Conservation (phyloP, 345 rosid species). For the Pseudoturritis turrita region DNA sequence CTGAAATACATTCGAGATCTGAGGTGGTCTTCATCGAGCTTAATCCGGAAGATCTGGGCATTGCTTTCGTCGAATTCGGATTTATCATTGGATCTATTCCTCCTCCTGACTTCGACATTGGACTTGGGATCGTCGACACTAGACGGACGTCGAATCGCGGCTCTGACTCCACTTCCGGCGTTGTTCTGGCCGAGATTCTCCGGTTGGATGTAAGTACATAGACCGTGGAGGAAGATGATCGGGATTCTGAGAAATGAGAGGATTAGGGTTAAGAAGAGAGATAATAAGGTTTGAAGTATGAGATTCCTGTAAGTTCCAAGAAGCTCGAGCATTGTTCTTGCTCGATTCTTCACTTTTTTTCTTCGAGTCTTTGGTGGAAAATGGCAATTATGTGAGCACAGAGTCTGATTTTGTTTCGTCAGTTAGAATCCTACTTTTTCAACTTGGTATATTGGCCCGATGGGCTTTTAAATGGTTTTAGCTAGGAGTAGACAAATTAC, state of each 20-base stretch:
- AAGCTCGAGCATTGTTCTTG: conserved; percentile 33
- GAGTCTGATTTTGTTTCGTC: neutral
- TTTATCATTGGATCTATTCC: conserved; percentile 64
- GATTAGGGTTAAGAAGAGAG: conserved; percentile 43
- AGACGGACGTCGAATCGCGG: conserved; percentile 71
- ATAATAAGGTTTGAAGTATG: conserved; percentile 41
- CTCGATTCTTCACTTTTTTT: neutral
- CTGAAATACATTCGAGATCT: conserved; percentile 60
- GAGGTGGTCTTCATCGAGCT: conserved; percentile 77
- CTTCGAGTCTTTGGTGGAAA: neutral
- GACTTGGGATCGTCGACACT: conserved; percentile 40
- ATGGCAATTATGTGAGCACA: neutral
- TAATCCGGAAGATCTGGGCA: conserved; percentile 91
- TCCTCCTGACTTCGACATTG: conserved; percentile 40
- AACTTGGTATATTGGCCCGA: no score
- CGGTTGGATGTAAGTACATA: conserved; percentile 84
- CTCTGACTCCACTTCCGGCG: conserved; percentile 44
- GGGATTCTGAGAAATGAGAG: conserved; percentile 59
- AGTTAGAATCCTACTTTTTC: neutral
- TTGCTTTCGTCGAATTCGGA: conserved; percentile 81
- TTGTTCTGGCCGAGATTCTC: conserved; percentile 50
- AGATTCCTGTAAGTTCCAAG: conserved; percentile 49
- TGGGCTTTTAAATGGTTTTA: no score
- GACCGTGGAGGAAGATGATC: conserved; percentile 59
- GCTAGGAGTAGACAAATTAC: no score